Percentiles rank a stretch among this genome's conserved stretches.
phyloP scores from a whole-genome alignment of 306 rosid species.

The Macrotyloma uniflorum region DNA sequence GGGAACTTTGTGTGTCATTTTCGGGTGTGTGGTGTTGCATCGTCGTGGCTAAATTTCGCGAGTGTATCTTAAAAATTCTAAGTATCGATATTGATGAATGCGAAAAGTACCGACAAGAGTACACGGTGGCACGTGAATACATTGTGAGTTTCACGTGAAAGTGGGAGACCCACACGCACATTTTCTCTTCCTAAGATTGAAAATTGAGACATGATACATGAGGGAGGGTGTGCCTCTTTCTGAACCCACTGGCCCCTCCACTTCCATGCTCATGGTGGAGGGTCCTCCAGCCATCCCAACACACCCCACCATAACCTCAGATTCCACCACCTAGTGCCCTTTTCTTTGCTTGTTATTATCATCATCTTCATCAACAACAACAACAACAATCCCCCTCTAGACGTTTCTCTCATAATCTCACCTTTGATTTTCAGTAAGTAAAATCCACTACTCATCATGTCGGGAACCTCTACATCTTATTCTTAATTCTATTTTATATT shows the following conservation, averaged over 20 bases:
- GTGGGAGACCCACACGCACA: neutral
- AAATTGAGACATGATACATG: constrained; percentile 1
- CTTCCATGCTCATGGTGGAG: neutral
- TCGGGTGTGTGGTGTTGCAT: constrained; percentile 22
- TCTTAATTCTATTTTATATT: constrained; percentile 3
- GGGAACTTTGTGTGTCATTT: neutral
- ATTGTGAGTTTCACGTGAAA: constrained; percentile 53
- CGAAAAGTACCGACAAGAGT: constrained; percentile 46
- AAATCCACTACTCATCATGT: neutral
- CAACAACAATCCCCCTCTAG: too few relatives aligned
- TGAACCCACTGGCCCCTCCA: neutral
- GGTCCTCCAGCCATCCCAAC: constrained; percentile 15
- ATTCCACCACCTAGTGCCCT: constrained; percentile 40
- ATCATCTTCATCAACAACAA: neutral
- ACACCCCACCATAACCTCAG: constrained; percentile 27
- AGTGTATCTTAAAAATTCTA: neutral
- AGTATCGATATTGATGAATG: neutral
- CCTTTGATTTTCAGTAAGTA: neutral
- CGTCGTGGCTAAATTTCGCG: neutral
- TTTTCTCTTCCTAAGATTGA: neutral
- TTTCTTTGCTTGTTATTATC: neutral
- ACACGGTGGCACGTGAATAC: constrained; percentile 50
- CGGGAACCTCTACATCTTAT: constrained; percentile 2
- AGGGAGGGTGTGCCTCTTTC: constrained; percentile 28
- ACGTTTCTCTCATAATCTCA: neutral